Conservation (phyloP, 768 basidiomycete genomes). For the Rhizopogon salebrosus region DNA sequence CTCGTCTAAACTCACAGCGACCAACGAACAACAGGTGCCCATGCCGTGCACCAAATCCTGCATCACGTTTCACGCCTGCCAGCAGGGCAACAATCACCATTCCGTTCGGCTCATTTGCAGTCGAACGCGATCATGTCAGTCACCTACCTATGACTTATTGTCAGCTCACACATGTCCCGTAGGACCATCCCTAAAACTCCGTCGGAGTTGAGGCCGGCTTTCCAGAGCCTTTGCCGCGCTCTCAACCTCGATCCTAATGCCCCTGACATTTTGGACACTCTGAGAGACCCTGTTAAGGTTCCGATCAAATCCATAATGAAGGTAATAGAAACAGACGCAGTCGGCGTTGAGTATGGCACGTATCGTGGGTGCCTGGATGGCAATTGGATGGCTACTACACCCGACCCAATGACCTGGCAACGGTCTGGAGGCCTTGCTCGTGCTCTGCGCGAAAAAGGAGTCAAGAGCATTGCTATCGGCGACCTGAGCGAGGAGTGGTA, state of each 20-base stretch:
- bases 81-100: conserved; percentile 50
- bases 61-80: conserved; percentile 66
- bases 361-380: conserved; percentile 65
- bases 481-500: conserved; percentile 76
- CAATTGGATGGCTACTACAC: conserved; percentile 48
- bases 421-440: conserved; percentile 53
- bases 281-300: conserved; percentile 45
- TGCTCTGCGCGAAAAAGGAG: conserved; percentile 49
- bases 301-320: conserved; percentile 47
- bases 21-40: conserved; percentile 42
- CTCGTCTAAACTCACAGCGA: not conserved
- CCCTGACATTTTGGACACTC: conserved; percentile 41
- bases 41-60: conserved; percentile 71
- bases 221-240: conserved; percentile 53
- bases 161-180: conserved; percentile 3
- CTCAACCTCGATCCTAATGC: conserved; percentile 51
- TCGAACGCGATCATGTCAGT: conserved; percentile 72
- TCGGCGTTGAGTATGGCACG: conserved; percentile 52
- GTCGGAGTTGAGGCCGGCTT: conserved; percentile 54
- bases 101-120: conserved; percentile 60
- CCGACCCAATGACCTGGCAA: conserved; percentile 67
- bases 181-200: conserved; percentile 58
- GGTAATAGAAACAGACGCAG: conserved; percentile 51
- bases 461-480: conserved; percentile 59
- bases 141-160: not conserved